Evolutionary conservation across 179 eudicot species (phyloP).

Genomic region (Monotropa hypopitys): DNA sequence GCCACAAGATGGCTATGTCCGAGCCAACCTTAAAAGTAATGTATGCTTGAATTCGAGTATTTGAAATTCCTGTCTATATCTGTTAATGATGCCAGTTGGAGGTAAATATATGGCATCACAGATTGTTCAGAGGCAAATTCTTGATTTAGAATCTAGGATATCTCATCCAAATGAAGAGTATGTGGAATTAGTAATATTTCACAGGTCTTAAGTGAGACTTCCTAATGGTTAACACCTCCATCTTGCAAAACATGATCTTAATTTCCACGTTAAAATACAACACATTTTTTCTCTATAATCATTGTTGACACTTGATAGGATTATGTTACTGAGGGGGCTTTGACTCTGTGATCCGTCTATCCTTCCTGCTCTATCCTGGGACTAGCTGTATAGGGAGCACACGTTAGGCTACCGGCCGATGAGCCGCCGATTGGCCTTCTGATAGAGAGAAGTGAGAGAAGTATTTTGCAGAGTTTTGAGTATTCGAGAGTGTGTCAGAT

Average conservation of each 20-base stretch:
- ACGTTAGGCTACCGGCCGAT: too few relatives aligned
- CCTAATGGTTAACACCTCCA: not conserved
- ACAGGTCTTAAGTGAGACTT: not conserved
- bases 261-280: not conserved
- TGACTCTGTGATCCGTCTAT: too few relatives aligned
- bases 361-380: too few relatives aligned
- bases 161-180: not conserved
- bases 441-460: too few relatives aligned
- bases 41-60: conserved; percentile 19
- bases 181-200: not conserved
- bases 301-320: too few relatives aligned
- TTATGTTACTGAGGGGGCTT: too few relatives aligned
- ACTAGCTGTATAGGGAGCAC: too few relatives aligned
- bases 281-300: not conserved
- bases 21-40: conserved; percentile 74
- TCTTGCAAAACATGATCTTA: not conserved
- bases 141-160: not conserved
- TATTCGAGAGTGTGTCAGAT: too few relatives aligned
- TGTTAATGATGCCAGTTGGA: not conserved
- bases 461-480: too few relatives aligned
- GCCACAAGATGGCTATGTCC: conserved; percentile 42
- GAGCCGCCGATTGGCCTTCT: too few relatives aligned
- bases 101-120: not conserved
- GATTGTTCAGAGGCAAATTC: not conserved
- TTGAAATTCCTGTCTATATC: not conserved